Conservation (phyloP, 75 land plant genomes). For the Ceratopteris richardii region DNA sequence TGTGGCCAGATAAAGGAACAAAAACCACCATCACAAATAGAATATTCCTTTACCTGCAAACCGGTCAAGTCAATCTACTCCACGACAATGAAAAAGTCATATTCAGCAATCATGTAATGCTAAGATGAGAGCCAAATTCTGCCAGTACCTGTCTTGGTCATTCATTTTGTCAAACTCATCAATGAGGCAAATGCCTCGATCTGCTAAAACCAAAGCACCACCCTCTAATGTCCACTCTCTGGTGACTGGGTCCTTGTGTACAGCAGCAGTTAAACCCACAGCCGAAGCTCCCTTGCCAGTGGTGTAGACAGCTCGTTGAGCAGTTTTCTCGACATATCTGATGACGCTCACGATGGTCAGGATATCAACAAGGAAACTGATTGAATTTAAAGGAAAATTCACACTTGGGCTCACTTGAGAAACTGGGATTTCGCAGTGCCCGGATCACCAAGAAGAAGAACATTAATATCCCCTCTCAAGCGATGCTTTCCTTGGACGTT, state of each 20-base stretch:
- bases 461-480: conserved; percentile 91
- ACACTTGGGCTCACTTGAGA: conserved; percentile 51
- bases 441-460: conserved; percentile 93
- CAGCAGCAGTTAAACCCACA: conserved; percentile 96
- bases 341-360: not conserved
- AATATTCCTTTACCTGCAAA: not conserved
- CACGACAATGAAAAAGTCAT: too few species aligned
- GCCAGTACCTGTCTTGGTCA: conserved; percentile 86
- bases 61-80: too few species aligned
- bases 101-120: too few species aligned
- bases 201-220: conserved; percentile 95
- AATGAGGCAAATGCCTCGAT: conserved; percentile 88
- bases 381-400: too few species aligned
- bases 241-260: conserved; percentile 96
- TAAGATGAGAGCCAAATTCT: not conserved
- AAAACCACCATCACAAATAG: not conserved
- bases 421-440: conserved; percentile 99
- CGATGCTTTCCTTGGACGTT: conserved; percentile 95
- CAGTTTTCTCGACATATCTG: conserved; percentile 96
- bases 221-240: conserved; percentile 99
- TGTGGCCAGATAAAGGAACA: too few species aligned
- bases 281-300: conserved; percentile 99
- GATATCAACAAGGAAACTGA: not conserved
- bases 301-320: conserved; percentile 96
- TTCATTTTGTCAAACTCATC: conserved; percentile 99